Base-by-base conservation (phyloP, 129 eudicot species). In the Flaveria bidentis region DNA sequence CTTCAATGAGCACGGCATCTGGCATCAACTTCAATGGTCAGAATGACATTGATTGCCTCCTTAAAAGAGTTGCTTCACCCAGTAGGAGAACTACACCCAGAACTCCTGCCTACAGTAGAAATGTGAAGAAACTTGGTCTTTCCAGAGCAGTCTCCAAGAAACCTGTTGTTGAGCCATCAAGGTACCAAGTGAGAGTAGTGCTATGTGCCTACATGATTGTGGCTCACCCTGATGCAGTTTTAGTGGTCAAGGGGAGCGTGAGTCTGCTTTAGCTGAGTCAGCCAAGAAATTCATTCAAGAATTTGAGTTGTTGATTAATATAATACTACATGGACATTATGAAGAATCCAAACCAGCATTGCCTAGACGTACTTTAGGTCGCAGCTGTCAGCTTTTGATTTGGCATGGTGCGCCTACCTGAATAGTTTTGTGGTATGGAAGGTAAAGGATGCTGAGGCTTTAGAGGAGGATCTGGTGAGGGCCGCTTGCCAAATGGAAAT, bases 401-500 rank as follows among this genome's bases (percentile, higher is more conserved):
- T 87, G 16, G 90, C 99, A 58, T 95, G 99, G 99, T 95, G 96
- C 26, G 85, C 95, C 36, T 95, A 87, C 77, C 69, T 95, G 85
- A 89, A 86, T 82, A 87, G 91, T 67, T 91, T 95, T 85, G 97
- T 88, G 76, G 91, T 91, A 55, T 95, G 99, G 99, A 91, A 95
- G 81, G 94, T 85, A n/a, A 95, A 95, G 78, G 97, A 95, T 85
- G 99, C 96, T 2, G 90, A 82, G 78, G 81, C 96, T 9, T 82
- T 95, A 45, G 97, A 86, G 85, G 87, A 88, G 82, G 99, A 95
- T 88, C 86, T 95, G 87, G 95, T 95, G 72, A 86, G 89, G 78
- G 99, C 97, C 67, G 96, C 99, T 23, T 91, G 97, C 83, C 92
- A 86, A 50, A 86, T 95, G 79, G 99, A 95, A 84, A 85, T 89